Conservation (phyloP, 306 rosid genomes). For the Cucumis cinereus region DNA sequence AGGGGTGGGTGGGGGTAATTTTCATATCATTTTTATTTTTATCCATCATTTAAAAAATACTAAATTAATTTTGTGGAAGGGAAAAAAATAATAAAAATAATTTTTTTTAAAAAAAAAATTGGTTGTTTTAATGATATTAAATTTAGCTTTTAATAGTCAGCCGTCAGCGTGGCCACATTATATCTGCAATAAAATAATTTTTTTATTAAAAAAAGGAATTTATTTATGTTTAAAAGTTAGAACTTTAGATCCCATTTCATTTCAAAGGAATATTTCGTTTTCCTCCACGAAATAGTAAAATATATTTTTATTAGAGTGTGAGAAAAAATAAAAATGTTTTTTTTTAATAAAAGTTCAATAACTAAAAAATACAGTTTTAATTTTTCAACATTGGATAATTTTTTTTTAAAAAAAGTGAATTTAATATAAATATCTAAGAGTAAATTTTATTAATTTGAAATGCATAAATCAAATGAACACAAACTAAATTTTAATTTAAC, state of each 20-base stretch:
- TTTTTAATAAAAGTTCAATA: too few relatives aligned
- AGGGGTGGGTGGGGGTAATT: not conserved
- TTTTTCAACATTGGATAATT: too few relatives aligned
- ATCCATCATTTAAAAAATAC: not conserved
- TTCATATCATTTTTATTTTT: not conserved
- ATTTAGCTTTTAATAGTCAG: not conserved
- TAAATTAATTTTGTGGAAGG: not conserved
- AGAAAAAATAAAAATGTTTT: too few relatives aligned
- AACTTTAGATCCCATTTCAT: not conserved
- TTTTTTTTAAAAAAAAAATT: too few relatives aligned
- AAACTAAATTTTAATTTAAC: too few relatives aligned
- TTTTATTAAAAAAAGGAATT: not conserved
- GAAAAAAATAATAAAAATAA: not conserved
- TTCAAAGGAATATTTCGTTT: not conserved
- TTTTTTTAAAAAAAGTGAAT: too few relatives aligned
- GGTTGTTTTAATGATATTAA: not conserved
- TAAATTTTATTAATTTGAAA: too few relatives aligned
- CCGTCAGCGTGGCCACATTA: not conserved
- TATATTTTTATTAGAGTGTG: too few relatives aligned
- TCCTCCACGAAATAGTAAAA: not conserved
- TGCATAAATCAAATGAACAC: too few relatives aligned
- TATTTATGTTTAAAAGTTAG: not conserved
- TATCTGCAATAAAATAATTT: not conserved
- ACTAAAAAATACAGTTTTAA: too few relatives aligned
- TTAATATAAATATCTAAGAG: too few relatives aligned